Percentiles rank a stretch among this genome's conserved stretches.
Conservation (phyloP, 345 rosid species). For the Melastoma malabathricum region DNA sequence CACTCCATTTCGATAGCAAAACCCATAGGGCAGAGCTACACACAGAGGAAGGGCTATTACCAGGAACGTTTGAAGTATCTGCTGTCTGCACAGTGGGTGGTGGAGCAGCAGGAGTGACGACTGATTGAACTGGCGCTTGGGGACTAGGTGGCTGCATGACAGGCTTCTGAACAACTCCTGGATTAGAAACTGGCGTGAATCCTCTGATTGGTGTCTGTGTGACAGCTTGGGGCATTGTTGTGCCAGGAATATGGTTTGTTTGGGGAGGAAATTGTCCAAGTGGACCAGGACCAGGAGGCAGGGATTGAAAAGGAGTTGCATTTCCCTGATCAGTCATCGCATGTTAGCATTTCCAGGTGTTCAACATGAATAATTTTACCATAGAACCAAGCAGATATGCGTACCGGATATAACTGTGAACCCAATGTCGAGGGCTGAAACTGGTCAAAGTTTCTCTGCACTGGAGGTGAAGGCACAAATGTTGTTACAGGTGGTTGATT, state of each 20-base stretch:
- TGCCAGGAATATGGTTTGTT: constrained; percentile 34
- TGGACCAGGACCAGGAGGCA: constrained; percentile 36
- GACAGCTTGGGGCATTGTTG: constrained; percentile 37
- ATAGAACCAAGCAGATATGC: constrained; percentile 11
- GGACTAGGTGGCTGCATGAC: constrained; percentile 70
- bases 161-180: constrained; percentile 59
- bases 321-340: constrained; percentile 30
- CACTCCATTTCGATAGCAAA: too few relatives aligned
- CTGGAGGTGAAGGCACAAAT: constrained; percentile 75
- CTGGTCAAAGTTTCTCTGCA: constrained; percentile 64
- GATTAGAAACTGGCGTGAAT: constrained; percentile 45
- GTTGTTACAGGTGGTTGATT: constrained; percentile 50
- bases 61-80: constrained; percentile 75
- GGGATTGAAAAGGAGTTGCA: constrained; percentile 37
- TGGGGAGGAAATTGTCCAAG: constrained; percentile 41
- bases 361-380: too few relatives aligned
- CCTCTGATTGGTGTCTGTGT: constrained; percentile 43
- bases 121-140: constrained; percentile 37
- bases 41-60: constrained; percentile 21
- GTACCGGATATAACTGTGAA: constrained; percentile 74
- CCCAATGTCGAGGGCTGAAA: constrained; percentile 69
- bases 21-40: too few relatives aligned
- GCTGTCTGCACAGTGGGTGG: constrained; percentile 90
- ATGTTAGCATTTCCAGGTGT: too few relatives aligned
- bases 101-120: constrained; percentile 50